A percentile compares a stretch with the other conserved stretches of the same genome.
phyloP scores from a whole-genome alignment of 192 early-diverging fungal genomes.

The Linnemannia hyalina region DNA sequence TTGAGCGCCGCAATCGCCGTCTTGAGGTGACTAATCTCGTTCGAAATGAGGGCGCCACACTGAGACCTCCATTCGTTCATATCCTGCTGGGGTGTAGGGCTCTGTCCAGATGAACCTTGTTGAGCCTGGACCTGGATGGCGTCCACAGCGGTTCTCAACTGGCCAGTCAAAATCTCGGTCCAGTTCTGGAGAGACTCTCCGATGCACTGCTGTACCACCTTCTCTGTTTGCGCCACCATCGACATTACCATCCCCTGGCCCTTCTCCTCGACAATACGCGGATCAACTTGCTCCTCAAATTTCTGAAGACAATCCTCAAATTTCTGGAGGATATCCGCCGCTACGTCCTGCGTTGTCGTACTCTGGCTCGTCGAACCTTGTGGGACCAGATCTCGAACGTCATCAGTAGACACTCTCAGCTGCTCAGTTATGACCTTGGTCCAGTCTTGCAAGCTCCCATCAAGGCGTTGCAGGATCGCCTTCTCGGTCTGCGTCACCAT shows the following conservation, averaged over 20 bases:
- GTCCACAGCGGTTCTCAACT: not conserved
- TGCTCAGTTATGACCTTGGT: not conserved
- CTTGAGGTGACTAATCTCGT: not conserved
- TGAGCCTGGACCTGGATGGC: not conserved
- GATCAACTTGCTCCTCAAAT: not conserved
- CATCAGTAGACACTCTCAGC: not conserved
- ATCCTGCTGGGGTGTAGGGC: not conserved
- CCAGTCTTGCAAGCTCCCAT: not conserved
- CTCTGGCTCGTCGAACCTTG: not conserved
- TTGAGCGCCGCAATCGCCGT: not conserved
- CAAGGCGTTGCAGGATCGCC: not conserved
- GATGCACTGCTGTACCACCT: not conserved
- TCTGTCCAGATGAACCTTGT: not conserved
- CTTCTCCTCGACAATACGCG: not conserved
- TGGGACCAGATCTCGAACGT: not conserved
- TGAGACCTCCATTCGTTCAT: not conserved
- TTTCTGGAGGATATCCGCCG: not conserved
- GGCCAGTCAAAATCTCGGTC: not conserved
- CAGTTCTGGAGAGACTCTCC: not conserved
- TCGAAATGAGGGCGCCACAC: not conserved
- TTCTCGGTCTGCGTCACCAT: not conserved
- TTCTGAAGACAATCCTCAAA: not conserved
- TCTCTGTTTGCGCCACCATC: not conserved
- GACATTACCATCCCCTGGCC: not conserved
- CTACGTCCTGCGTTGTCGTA: not conserved